Percentiles rank a stretch among this genome's conserved stretches.
Evolutionary conservation across 345 rosid species (phyloP).

Genomic region (Raphanus raphanistrum): DNA sequence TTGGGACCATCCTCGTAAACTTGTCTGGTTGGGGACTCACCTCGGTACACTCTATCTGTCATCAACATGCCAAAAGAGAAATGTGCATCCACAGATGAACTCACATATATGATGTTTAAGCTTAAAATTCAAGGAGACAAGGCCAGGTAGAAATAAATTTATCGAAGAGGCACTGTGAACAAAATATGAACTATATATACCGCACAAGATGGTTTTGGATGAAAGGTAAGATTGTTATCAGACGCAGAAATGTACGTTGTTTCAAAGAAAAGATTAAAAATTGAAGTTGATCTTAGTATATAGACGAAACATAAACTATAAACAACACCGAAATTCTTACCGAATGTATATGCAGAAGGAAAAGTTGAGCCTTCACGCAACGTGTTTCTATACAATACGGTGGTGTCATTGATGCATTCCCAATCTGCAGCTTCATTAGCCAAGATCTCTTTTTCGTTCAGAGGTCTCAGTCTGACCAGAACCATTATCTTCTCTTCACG

Average conservation of each 20-base stretch:
- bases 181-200: conserved; percentile 35
- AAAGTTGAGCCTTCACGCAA: conserved; percentile 93
- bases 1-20: conserved; percentile 80
- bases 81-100: conserved; percentile 18
- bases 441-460: conserved; percentile 78
- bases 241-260: conserved; percentile 44
- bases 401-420: conserved; percentile 91
- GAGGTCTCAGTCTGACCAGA: conserved; percentile 89
- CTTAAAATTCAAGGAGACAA: neutral
- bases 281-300: neutral
- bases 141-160: neutral
- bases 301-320: neutral
- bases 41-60: conserved; percentile 89
- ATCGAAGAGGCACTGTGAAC: neutral
- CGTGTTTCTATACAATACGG: conserved; percentile 84
- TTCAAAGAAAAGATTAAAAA: neutral
- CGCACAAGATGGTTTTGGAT: conserved; percentile 38
- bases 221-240: conserved; percentile 53
- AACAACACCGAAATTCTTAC: conserved; percentile 41
- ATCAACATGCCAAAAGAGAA: conserved; percentile 22
- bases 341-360: conserved; percentile 88
- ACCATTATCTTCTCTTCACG: conserved; percentile 91
- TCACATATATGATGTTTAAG: neutral
- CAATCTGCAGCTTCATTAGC: conserved; percentile 85
- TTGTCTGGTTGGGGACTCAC: conserved; percentile 76